Conservation (phyloP, 2,329 filamentous ascomycete genomes). For the Cercospora janseana region DNA sequence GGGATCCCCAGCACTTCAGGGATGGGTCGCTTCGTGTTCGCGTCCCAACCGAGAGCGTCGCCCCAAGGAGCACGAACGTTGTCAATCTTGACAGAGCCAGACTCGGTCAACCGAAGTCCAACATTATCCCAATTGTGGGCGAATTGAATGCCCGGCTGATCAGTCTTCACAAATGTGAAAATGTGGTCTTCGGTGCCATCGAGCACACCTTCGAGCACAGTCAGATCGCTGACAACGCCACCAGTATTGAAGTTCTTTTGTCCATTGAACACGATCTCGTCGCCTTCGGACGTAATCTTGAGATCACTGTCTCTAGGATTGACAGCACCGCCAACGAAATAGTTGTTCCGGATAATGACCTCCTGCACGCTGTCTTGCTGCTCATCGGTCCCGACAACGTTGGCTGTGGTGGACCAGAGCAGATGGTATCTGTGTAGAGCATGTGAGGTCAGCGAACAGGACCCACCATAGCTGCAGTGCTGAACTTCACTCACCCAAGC, state of each 20-base stretch:
- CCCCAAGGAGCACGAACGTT: conserved; percentile 58
- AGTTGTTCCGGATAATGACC: conserved; percentile 61
- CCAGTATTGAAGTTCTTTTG: conserved; percentile 68
- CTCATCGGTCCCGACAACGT: conserved; percentile 59
- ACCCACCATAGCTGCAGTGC: not conserved
- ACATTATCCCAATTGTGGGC: conserved; percentile 64
- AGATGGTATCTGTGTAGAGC: conserved; percentile 52
- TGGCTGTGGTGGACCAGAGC: conserved; percentile 61
- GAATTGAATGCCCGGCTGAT: conserved; percentile 58
- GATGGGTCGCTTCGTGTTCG: conserved; percentile 51
- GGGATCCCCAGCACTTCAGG: conserved; percentile 53
- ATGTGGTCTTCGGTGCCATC: conserved; percentile 60
- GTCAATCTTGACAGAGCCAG: conserved; percentile 60
- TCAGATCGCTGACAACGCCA: conserved; percentile 64
- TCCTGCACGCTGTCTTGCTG: conserved; percentile 59
- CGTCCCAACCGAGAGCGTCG: conserved; percentile 63
- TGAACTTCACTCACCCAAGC: conserved; percentile 44
- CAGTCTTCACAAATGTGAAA: conserved; percentile 60
- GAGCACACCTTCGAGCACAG: conserved; percentile 63
- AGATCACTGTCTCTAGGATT: conserved; percentile 64
- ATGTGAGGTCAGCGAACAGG: not conserved
- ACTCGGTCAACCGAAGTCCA: conserved; percentile 63
- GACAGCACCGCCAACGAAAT: conserved; percentile 63
- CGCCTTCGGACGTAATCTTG: conserved; percentile 55
- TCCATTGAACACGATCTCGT: conserved; percentile 59